Evolutionary conservation across 2,329 filamentous ascomycete genomes (phyloP).

Genomic region (Lachnellula subtilissima): DNA sequence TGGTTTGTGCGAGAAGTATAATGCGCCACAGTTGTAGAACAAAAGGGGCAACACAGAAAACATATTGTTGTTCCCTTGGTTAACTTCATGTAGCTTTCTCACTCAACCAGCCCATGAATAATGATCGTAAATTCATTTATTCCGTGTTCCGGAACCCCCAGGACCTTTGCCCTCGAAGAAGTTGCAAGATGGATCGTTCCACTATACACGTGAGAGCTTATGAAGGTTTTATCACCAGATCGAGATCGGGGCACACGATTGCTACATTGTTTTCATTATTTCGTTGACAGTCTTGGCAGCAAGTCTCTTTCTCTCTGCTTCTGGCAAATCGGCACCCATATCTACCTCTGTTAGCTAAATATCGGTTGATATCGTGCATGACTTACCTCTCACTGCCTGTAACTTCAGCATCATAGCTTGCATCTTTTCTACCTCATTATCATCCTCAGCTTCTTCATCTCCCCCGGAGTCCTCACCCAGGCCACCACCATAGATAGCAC

Average conservation of each 20-base stretch:
- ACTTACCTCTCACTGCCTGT: slow-evolving; percentile 46
- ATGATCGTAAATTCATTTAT: no score
- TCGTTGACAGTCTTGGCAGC: slow-evolving; percentile 58
- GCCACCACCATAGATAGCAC: slow-evolving; percentile 29
- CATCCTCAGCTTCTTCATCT: slow-evolving; percentile 30
- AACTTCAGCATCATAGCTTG: slow-evolving; percentile 61
- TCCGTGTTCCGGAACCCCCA: no score
- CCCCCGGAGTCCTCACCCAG: slow-evolving; percentile 15
- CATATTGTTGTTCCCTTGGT: no score
- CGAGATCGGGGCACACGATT: not conserved
- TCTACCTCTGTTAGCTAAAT: slow-evolving; percentile 37
- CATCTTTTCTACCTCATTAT: slow-evolving; percentile 49
- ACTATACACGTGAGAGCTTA: no score
- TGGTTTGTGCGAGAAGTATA: no score
- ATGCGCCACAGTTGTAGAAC: no score
- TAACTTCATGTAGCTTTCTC: no score
- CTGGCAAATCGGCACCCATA: slow-evolving; percentile 53
- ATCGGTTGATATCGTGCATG: not conserved
- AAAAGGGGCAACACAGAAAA: no score
- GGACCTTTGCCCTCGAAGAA: no score
- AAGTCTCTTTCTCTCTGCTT: slow-evolving; percentile 56
- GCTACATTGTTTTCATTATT: slow-evolving; percentile 49
- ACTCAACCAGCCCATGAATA: no score
- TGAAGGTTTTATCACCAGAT: not conserved
- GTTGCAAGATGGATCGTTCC: no score